Conservation (phyloP, 2,329 filamentous ascomycete genomes). For the Pseudogymnoascus destructans region DNA sequence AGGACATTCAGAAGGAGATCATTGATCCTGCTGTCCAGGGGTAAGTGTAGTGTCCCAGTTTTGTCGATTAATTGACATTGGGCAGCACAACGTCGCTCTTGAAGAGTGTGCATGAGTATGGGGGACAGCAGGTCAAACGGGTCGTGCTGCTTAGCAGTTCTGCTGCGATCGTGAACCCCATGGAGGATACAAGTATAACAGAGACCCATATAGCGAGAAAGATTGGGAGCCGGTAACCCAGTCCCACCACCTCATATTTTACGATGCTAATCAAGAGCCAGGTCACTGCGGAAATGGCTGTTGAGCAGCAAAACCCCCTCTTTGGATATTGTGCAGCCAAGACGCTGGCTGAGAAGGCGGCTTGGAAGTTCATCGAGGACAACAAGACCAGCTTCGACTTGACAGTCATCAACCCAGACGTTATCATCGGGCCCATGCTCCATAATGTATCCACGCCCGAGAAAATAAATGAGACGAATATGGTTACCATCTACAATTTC, state of each 20-base stretch:
- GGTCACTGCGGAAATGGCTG: constrained; percentile 17
- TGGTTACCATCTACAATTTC: constrained; percentile 36
- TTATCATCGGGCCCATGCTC: constrained; percentile 48
- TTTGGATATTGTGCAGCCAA: constrained; percentile 41
- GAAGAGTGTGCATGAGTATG: constrained; percentile 48
- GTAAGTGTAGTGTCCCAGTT: background rate
- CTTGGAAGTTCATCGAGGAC: constrained; percentile 46
- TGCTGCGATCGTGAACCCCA: constrained; percentile 23
- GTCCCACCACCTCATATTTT: constrained; percentile 3
- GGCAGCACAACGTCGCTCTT: constrained; percentile 52
- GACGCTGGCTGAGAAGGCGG: constrained; percentile 51
- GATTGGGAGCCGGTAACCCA: constrained; percentile 42
- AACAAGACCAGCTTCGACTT: constrained; percentile 43
- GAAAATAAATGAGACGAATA: constrained; percentile 56
- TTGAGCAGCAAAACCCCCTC: constrained; percentile 30
- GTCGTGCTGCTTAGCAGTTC: constrained; percentile 44
- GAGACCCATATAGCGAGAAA: constrained; percentile 32
- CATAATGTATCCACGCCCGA: constrained; percentile 47
- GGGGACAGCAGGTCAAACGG: constrained; percentile 46
- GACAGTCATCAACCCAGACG: constrained; percentile 45
- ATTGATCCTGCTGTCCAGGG: constrained; percentile 42
- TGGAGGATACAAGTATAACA: constrained; percentile 14
- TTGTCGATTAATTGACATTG: background rate
- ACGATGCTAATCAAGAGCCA: background rate
- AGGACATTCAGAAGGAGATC: constrained; percentile 27